Evolutionary conservation across 805 yeast species (phyloP), one percentile per base, ranked within the genome.

Genomic region (Wickerhamiella cacticola): DNA sequence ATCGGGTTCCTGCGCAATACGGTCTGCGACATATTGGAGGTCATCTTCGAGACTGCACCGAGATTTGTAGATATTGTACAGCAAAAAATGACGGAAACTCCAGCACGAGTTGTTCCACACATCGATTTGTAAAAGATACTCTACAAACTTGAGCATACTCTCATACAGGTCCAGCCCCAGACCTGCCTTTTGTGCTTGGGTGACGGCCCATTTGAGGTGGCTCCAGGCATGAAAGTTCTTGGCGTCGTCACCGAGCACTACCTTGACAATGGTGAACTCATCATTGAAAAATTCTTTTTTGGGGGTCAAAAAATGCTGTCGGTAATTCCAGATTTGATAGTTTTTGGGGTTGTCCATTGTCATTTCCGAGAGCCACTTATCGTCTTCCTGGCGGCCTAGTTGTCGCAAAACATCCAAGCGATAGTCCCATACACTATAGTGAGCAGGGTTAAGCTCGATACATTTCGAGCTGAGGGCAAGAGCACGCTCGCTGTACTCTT

Each of bases 221-320:
- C 95, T 76, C 97, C 98, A 92, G 5, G 88, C 96, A 58, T 92
- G 98, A 63, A 92, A 94, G 66, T 92, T 92, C 60, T 92, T 92
- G 4, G 80, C 62, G 59, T 92, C 98, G 43, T 78, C 81, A 10
- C 73, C 75, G 3, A 92, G 63, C 82, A 89, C 82, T 41, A 72
- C 64, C 34, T 72, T 72, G 36, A 82, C 67, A 19, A 86, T 70
- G 2, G 83, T 80, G 45, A 70, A 69, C 59, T 92, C 97, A 31
- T 79, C 66, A 36, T 64, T 24, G 43, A 50, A 56, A 50, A 54
- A 62, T 39, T 68, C 48, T 31, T 46, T 41, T 39, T 23, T 57
- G 1, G 63, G 60, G 34, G 64, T 49, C 26, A 82, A 65, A 7
- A 89, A 60, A 28, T 78, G 67, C 58, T 82, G 88, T 49, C 96